A percentile compares a stretch with the other conserved stretches of the same genome.
Conservation (phyloP, 495 filamentous ascomycete species). For the Podospora bellae-mahoneyi region DNA sequence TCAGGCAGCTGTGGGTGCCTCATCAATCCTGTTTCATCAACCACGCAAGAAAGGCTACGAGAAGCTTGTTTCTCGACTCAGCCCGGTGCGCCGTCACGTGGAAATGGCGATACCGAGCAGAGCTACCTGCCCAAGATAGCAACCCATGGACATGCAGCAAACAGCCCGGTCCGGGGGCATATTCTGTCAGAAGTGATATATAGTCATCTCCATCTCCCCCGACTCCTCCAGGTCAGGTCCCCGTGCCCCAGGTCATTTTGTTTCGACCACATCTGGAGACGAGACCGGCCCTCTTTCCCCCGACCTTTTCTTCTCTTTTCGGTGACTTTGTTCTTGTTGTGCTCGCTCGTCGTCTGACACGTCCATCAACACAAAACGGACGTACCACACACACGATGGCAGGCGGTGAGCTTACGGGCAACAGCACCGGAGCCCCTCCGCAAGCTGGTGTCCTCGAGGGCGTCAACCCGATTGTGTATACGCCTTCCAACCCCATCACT, state of each 20-base stretch:
- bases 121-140: neutral
- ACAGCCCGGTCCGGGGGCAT: neutral
- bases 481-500: conserved; percentile 78
- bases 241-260: neutral
- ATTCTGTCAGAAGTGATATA: neutral
- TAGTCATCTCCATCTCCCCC: neutral
- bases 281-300: neutral
- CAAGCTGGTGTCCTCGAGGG: conserved; percentile 46
- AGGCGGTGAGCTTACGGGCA: conserved; percentile 13
- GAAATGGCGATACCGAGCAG: neutral
- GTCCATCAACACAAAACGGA: neutral
- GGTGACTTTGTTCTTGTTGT: neutral
- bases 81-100: neutral
- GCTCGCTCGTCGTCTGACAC: neutral
- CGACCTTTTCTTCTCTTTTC: neutral
- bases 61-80: neutral
- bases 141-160: neutral
- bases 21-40: conserved; percentile 6
- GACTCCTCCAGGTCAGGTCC: no score
- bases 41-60: neutral
- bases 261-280: neutral
- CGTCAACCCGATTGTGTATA: conserved; percentile 66
- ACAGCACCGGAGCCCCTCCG: conserved; percentile 23
- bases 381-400: conserved; percentile 15
- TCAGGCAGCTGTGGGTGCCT: neutral